Conservation (phyloP, 192 early-diverging fungal species). For the Coemansia sp. region DNA sequence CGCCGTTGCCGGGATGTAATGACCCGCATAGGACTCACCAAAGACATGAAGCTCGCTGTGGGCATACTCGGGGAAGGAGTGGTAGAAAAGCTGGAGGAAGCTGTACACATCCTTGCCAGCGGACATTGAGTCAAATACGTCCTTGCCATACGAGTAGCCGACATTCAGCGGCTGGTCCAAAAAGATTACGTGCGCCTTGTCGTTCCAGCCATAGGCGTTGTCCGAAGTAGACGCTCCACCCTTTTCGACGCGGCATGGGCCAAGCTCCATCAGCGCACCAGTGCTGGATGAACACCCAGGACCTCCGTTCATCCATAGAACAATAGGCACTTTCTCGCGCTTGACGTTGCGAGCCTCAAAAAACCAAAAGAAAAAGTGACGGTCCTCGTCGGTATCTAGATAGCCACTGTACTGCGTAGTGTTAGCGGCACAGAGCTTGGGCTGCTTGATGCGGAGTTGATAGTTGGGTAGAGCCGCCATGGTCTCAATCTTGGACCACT, state of each 20-base stretch:
- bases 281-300: slow-evolving; percentile 83
- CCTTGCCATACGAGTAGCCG: slow-evolving; percentile 85
- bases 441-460: slow-evolving; percentile 74
- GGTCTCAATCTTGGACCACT: slow-evolving; percentile 34
- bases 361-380: slow-evolving; percentile 97
- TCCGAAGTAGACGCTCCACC: slow-evolving; percentile 67
- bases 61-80: slow-evolving; percentile 83
- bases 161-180: slow-evolving; percentile 90
- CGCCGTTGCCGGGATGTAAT: slow-evolving; percentile 93
- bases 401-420: slow-evolving; percentile 91
- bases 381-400: slow-evolving; percentile 66
- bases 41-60: slow-evolving; percentile 82
- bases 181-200: slow-evolving; percentile 84
- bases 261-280: slow-evolving; percentile 81
- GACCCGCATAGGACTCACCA: slow-evolving; percentile 88
- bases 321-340: slow-evolving; percentile 69
- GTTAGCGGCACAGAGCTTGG: slow-evolving; percentile 80
- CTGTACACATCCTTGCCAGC: slow-evolving; percentile 89
- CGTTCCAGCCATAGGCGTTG: slow-evolving; percentile 90
- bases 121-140: slow-evolving; percentile 70
- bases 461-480: slow-evolving; percentile 71
- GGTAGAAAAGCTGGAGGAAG: slow-evolving; percentile 92
- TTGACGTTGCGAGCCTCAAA: slow-evolving; percentile 86
- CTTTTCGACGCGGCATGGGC: slow-evolving; percentile 83
- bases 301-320: slow-evolving; percentile 83